A percentile compares a stretch with the other conserved stretches of the same genome.
These are phyloP conservation scores for Solanum corneliomulleri DNA, from an alignment of 257 asterid species.

Conservation along the genomic window DNA sequence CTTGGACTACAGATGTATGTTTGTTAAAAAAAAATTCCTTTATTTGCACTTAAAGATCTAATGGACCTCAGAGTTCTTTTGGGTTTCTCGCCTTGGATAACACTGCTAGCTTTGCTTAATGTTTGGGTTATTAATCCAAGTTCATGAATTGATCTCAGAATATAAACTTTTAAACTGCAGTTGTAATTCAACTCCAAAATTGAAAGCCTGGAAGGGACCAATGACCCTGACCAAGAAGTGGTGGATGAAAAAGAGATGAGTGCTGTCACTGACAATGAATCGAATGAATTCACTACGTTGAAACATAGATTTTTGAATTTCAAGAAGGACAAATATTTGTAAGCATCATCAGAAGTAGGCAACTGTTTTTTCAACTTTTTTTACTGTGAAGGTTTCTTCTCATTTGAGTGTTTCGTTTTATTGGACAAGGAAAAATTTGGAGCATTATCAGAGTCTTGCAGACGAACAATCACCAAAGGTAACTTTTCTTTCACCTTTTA, in stretches of 20 bases:
- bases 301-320: slow-evolving; percentile 66
- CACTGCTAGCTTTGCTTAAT: not conserved
- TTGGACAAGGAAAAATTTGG: slow-evolving; percentile 53
- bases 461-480: slow-evolving; percentile 82
- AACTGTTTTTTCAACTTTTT: not conserved
- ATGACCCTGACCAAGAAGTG: slow-evolving; percentile 33
- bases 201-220: slow-evolving; percentile 46
- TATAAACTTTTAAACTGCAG: slow-evolving; percentile 14
- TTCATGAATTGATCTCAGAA: not conserved
- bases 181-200: slow-evolving; percentile 27
- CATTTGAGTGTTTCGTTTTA: not conserved
- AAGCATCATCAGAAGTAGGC: slow-evolving; percentile 14
- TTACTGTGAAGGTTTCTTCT: not conserved
- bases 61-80: not conserved
- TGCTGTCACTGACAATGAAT: slow-evolving; percentile 14
- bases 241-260: slow-evolving; percentile 23
- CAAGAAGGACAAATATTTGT: slow-evolving; percentile 75
- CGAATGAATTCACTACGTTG: slow-evolving; percentile 55
- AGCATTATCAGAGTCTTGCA: slow-evolving; percentile 58
- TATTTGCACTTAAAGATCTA: not conserved
- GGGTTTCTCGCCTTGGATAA: not conserved
- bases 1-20: not conserved
- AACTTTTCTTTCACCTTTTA: not conserved
- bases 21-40: not conserved
- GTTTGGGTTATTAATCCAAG: not conserved